A percentile compares a stretch with the other conserved stretches of the same genome.
phyloP scores from a whole-genome alignment of 768 basidiomycete species.

The Termitomyces sp. region DNA sequence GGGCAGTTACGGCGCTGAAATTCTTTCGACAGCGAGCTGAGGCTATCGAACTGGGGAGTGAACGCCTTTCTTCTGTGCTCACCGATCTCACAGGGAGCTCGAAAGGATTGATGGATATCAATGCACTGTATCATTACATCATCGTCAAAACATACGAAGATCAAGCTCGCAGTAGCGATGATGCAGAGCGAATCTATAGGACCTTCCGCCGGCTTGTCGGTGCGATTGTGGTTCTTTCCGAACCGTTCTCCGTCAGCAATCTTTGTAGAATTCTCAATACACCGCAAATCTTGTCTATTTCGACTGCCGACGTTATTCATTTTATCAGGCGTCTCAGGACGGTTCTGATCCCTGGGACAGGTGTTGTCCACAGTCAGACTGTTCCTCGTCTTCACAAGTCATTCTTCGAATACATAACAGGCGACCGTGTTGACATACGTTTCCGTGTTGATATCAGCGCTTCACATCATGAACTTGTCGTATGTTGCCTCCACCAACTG shows the following conservation, averaged over 20 bases:
- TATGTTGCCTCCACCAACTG: slow-evolving; percentile 7
- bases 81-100: background rate
- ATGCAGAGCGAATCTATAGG: background rate
- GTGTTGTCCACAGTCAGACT: slow-evolving; percentile 6
- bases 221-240: slow-evolving; percentile 8
- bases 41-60: background rate
- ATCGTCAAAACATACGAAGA: background rate
- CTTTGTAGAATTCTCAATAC: slow-evolving; percentile 9
- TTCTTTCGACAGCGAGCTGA: background rate
- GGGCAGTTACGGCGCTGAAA: background rate
- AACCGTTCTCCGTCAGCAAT: slow-evolving; percentile 9
- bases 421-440: background rate
- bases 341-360: slow-evolving; percentile 12
- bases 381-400: slow-evolving; percentile 17
- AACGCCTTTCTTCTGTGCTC: background rate
- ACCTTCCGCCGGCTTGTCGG: slow-evolving; percentile 13
- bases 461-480: slow-evolving; percentile 6
- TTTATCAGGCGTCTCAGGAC: slow-evolving; percentile 15
- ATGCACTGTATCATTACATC: background rate
- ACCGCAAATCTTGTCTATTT: background rate
- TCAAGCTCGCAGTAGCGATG: background rate
- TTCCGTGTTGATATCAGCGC: slow-evolving; percentile 1
- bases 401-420: slow-evolving; percentile 14
- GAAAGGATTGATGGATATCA: background rate
- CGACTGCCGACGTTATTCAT: slow-evolving; percentile 7